Evolutionary conservation across 2,329 filamentous ascomycete species (phyloP), one percentile per base, ranked within the genome.

Genomic region (Elsinoe ampelina): DNA sequence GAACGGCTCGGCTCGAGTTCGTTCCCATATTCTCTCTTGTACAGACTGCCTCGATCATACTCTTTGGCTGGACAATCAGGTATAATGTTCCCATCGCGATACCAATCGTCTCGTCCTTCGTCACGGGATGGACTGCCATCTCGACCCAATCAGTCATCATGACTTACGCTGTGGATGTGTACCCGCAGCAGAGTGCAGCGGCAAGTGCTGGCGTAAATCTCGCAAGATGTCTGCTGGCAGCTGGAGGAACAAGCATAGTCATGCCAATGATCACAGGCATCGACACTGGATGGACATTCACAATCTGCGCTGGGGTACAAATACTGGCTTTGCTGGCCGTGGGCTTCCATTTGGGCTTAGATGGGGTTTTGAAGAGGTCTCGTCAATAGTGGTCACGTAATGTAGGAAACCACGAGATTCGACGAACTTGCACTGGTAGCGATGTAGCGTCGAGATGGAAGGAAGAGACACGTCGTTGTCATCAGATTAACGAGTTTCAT

Each of bases 161-260:
- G 66, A 81, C 78, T 0, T 80, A 78, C 57, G 68, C 81, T 0
- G 73, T 81, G 2, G 79, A 82, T 60, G 65, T 80, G 0, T 81
- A 78, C 58, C 72, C 73, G 0, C 72, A 74, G 11, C 67, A 68
- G 8, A 77, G 75, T 57, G 79, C 78, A 0, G 75, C 75, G 0
- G 78, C 78, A 0, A 80, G 72, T 43, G 79, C 79, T 0, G 76
- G 74, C 43, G 62, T 80, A 20, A 82, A 81, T 59, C 68, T 82
- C 2, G 74, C 75, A 0, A 65, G 78, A 36, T 82, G 78, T 59
- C 60, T 80, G 1, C 70, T 79, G 32, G 78, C 75, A 0, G 79
- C 79, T 0, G 77, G 73, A 0, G 76, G 75, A 0, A 79, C 77
- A 0, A 76, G 73, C 17, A 72, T 75, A 10, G 68, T 79, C 2